Evolutionary conservation across 148 eudicot species (phyloP).

Genomic region (Simmondsia chinensis): DNA sequence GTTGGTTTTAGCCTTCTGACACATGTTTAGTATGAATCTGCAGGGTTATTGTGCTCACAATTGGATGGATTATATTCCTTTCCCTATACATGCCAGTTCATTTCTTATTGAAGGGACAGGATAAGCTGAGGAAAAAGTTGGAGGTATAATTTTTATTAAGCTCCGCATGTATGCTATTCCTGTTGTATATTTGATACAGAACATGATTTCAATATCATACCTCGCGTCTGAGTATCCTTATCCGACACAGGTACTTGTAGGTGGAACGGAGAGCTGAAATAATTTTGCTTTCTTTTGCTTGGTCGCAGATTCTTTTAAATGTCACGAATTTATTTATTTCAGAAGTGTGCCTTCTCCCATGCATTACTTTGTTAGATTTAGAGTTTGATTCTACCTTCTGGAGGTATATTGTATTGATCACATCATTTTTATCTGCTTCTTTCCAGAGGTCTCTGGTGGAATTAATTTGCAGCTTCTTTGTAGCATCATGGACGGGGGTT

Average conservation of each 20-base stretch:
- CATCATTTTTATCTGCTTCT: conserved; percentile 1
- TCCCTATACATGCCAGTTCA: conserved; percentile 89
- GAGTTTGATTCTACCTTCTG: not conserved
- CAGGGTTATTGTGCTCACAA: conserved; percentile 73
- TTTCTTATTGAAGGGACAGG: conserved; percentile 75
- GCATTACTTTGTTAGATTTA: not conserved
- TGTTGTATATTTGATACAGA: no score
- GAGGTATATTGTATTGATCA: not conserved
- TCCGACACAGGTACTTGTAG: no score
- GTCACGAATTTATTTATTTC: no score
- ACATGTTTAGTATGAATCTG: conserved; percentile 5
- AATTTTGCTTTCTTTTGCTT: no score
- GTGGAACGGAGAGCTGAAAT: no score
- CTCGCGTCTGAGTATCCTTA: no score
- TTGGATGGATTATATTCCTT: conserved; percentile 97
- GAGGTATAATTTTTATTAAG: conserved; percentile 47
- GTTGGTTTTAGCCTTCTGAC: not conserved
- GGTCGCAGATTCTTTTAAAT: no score
- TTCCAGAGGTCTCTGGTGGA: conserved; percentile 85
- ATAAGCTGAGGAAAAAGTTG: conserved; percentile 71
- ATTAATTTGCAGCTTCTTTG: conserved; percentile 93
- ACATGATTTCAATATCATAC: no score
- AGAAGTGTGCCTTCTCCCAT: no score
- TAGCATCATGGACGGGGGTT: conserved; percentile 99
- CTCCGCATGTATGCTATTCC: not conserved